Conservation (phyloP, 2,329 filamentous ascomycete species). For the Lachnellula occidentalis region DNA sequence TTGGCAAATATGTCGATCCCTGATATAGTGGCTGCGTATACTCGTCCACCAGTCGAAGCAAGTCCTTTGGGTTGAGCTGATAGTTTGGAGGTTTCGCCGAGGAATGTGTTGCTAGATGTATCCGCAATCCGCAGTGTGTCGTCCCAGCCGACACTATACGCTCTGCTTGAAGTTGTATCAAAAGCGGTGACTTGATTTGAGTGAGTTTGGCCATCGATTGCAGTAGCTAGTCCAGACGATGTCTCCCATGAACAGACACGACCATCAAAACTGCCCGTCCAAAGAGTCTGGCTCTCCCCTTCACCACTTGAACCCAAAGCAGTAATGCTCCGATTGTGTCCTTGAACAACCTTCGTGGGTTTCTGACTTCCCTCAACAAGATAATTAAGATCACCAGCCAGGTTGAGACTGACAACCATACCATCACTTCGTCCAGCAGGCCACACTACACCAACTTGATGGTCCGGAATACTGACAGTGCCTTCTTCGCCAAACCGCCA, state of each 20-base stretch:
- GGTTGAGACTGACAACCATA: slow-evolving; percentile 81
- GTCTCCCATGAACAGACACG: slow-evolving; percentile 81
- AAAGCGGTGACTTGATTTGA: slow-evolving; percentile 83
- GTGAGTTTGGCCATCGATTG: slow-evolving; percentile 75
- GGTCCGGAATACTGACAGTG: slow-evolving; percentile 65
- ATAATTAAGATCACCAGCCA: slow-evolving; percentile 88
- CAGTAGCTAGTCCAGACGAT: slow-evolving; percentile 59
- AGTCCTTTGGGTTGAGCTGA: slow-evolving; percentile 77
- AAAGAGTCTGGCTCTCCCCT: slow-evolving; percentile 55
- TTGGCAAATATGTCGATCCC: slow-evolving; percentile 55
- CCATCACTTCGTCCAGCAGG: slow-evolving; percentile 76
- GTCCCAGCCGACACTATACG: slow-evolving; percentile 92
- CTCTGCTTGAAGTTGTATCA: slow-evolving; percentile 52
- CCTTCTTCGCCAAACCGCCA: slow-evolving; percentile 81
- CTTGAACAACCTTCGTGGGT: slow-evolving; percentile 69
- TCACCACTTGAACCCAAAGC: slow-evolving; percentile 56
- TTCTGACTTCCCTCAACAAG: slow-evolving; percentile 65
- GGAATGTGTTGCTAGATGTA: slow-evolving; percentile 67
- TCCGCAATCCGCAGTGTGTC: slow-evolving; percentile 81
- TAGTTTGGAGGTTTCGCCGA: slow-evolving; percentile 61
- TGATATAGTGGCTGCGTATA: slow-evolving; percentile 47
- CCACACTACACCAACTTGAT: slow-evolving; percentile 94
- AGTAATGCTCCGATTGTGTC: slow-evolving; percentile 89
- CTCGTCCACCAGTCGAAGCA: slow-evolving; percentile 44
- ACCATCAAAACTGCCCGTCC: slow-evolving; percentile 90